Percentiles rank a stretch among this genome's conserved stretches.
Evolutionary conservation across 1,139 yeast genomes (phyloP).

Genomic region (Sugiyamaella grinbergsii): DNA sequence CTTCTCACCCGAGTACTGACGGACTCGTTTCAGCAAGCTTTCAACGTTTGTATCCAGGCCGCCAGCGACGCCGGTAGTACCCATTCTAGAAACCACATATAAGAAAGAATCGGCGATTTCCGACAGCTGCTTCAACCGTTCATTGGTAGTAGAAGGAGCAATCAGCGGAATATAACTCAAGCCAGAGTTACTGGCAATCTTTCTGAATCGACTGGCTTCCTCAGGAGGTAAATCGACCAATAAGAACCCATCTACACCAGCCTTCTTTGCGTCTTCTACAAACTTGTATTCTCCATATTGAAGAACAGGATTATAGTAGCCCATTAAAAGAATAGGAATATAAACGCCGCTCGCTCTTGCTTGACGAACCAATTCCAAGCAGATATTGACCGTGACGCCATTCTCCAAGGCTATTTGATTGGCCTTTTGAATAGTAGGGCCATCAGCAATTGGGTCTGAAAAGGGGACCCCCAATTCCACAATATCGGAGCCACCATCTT

Average conservation of each 20-base stretch:
- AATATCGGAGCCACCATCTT: conserved; percentile 92
- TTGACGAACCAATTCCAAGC: conserved; percentile 66
- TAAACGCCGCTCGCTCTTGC: conserved; percentile 86
- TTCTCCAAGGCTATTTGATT: conserved; percentile 72
- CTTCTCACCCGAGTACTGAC: conserved; percentile 66
- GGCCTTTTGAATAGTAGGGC: conserved; percentile 92
- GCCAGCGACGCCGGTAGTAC: conserved; percentile 87
- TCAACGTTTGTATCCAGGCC: conserved; percentile 66
- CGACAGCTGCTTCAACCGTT: conserved; percentile 73
- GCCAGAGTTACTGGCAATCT: conserved; percentile 64
- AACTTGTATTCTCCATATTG: conserved; percentile 86
- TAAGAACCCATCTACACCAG: conserved; percentile 94
- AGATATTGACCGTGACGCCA: conserved; percentile 70
- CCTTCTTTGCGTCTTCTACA: conserved; percentile 71
- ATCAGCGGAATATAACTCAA: conserved; percentile 88
- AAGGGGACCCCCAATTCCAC: conserved; percentile 96
- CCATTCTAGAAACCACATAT: conserved; percentile 88
- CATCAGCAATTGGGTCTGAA: conserved; percentile 99
- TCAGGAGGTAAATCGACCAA: conserved; percentile 97
- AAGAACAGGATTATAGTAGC: conserved; percentile 92
- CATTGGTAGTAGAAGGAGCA: conserved; percentile 95
- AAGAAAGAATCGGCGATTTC: conserved; percentile 91
- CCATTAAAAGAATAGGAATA: conserved; percentile 91
- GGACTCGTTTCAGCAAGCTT: conserved; percentile 70
- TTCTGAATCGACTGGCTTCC: conserved; percentile 88